Conservation (phyloP, 352 stramenopile genomes). For the Hyaloperonospora brassicae region DNA sequence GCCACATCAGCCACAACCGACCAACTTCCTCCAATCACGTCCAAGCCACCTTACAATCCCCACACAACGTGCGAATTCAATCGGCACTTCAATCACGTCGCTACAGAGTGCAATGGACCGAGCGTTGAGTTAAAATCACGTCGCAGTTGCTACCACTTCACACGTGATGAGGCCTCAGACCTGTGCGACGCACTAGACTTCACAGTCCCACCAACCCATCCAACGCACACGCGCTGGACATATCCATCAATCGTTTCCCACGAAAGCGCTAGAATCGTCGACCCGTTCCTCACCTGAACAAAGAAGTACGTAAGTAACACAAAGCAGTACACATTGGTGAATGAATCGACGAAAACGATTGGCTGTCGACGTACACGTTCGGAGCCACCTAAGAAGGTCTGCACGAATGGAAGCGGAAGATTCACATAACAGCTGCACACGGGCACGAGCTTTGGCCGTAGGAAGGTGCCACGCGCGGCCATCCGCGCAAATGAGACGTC, state of each 20-base stretch:
- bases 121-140: not conserved
- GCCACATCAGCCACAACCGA: not conserved
- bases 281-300: conserved; percentile 27
- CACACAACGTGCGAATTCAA: conserved; percentile 74
- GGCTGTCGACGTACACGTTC: conserved; percentile 21
- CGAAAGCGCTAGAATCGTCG: conserved; percentile 65
- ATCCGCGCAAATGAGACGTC: conserved; percentile 5
- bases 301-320: not conserved
- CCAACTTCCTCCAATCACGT: not conserved
- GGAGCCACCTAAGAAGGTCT: conserved; percentile 40
- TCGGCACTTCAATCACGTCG: conserved; percentile 76
- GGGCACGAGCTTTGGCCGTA: conserved; percentile 53
- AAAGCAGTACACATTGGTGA: not conserved
- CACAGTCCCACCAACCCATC: conserved; percentile 57
- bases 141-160: not conserved
- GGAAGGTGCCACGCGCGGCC: conserved; percentile 45
- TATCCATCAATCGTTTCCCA: conserved; percentile 79
- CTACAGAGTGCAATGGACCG: conserved; percentile 18
- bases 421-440: conserved; percentile 66
- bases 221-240: conserved; percentile 61
- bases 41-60: conserved; percentile 47
- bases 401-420: conserved; percentile 56
- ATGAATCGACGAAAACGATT: not conserved
- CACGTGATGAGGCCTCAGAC: conserved; percentile 13
- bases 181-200: conserved; percentile 41